Conservation (phyloP, 345 rosid genomes). For the Populus pruinosa region DNA sequence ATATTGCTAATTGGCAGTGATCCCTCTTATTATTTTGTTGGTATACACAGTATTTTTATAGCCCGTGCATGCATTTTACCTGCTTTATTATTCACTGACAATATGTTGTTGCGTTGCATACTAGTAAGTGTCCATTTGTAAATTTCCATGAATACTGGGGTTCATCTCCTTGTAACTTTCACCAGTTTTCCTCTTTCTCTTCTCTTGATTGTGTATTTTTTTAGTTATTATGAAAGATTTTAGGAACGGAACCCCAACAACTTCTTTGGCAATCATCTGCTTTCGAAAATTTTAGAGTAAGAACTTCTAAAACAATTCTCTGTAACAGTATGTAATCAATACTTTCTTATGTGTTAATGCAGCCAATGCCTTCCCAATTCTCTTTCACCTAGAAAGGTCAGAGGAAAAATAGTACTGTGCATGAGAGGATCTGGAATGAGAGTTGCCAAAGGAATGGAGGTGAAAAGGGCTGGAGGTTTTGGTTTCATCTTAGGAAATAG, state of each 20-base stretch:
- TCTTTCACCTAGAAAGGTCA: conserved; percentile 48
- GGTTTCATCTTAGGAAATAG: conserved; percentile 65
- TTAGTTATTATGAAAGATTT: too few relatives aligned
- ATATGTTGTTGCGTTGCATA: too few relatives aligned
- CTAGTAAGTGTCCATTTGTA: too few relatives aligned
- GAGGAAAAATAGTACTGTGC: conserved; percentile 84
- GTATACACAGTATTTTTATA: too few relatives aligned
- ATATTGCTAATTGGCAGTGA: too few relatives aligned
- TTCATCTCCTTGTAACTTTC: too few relatives aligned
- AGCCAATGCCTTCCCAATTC: conserved; percentile 76
- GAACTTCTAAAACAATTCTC: neutral
- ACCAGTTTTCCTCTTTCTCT: too few relatives aligned
- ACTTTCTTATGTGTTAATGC: neutral
- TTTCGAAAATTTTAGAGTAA: neutral
- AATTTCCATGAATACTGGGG: too few relatives aligned
- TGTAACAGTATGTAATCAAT: neutral
- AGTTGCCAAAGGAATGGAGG: conserved; percentile 67
- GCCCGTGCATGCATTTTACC: too few relatives aligned
- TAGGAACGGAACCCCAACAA: neutral
- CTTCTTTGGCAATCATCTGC: neutral
- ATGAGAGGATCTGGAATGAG: conserved; percentile 54
- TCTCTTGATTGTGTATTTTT: too few relatives aligned
- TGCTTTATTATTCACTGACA: too few relatives aligned
- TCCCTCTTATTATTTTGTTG: too few relatives aligned
- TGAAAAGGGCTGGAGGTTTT: conserved; percentile 73